phyloP scores from a whole-genome alignment of 768 basidiomycete genomes.

The Leccinum longicurvipes region DNA sequence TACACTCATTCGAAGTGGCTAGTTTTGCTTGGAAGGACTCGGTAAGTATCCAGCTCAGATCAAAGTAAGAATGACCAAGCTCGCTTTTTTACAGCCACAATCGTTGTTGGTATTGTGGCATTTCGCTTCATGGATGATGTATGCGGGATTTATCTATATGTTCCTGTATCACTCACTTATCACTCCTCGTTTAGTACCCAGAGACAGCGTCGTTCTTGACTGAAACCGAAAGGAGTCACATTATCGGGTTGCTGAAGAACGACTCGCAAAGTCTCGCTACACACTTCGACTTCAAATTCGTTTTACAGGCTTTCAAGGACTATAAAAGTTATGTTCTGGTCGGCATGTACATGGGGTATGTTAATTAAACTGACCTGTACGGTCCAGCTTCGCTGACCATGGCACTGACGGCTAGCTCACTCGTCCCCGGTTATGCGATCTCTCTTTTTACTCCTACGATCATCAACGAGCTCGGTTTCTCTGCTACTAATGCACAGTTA shows the following conservation, averaged over 20 bases:
- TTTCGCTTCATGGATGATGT: conserved; percentile 58
- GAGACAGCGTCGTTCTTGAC: conserved; percentile 53
- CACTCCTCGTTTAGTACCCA: conserved; percentile 38
- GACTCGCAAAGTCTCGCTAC: conserved; percentile 42
- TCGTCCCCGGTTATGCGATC: conserved; percentile 47
- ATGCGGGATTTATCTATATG: conserved; percentile 6
- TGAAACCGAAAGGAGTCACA: conserved; percentile 36
- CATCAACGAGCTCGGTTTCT: conserved; percentile 47
- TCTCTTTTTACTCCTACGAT: conserved; percentile 52
- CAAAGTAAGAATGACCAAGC: not conserved
- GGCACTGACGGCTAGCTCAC: conserved; percentile 25
- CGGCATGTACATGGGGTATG: conserved; percentile 41
- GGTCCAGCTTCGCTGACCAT: not conserved
- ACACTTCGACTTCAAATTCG: conserved; percentile 41
- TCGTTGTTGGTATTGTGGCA: conserved; percentile 15
- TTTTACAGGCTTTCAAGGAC: conserved; percentile 45
- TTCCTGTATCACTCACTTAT: not conserved
- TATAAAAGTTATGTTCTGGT: conserved; percentile 37
- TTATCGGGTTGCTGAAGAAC: conserved; percentile 35
- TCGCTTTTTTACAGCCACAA: conserved; percentile 16
- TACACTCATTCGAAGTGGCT: conserved; percentile 5
- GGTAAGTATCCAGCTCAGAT: conserved; percentile 9
- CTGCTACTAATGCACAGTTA: conserved; percentile 47
- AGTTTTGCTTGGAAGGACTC: conserved; percentile 33
- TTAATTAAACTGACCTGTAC: not conserved